Percentiles rank a stretch among this genome's conserved stretches.
Evolutionary conservation across 257 asterid species (phyloP).

Genomic region (Solanum arcanum): DNA sequence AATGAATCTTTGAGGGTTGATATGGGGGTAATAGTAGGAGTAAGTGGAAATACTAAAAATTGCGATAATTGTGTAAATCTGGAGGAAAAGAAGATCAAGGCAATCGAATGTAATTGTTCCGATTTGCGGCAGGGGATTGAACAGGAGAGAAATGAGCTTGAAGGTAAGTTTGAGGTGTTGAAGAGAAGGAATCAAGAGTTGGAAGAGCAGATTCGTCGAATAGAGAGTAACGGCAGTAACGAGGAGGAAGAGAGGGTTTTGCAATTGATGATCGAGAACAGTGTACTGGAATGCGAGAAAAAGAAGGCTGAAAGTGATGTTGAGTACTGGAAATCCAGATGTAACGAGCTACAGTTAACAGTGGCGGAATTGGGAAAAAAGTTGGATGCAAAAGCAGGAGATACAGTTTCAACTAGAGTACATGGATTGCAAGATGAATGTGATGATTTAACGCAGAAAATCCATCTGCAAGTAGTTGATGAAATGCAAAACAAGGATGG

Average conservation of each 20-base stretch:
- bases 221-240: background rate
- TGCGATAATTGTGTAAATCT: constrained; percentile 20
- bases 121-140: constrained; percentile 14
- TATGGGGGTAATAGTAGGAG: background rate
- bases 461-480: background rate
- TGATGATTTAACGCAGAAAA: background rate
- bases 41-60: background rate
- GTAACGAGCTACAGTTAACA: constrained; percentile 27
- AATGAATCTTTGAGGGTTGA: background rate
- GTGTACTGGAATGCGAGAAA: constrained; percentile 45
- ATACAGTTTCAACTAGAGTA: background rate
- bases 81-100: constrained; percentile 15
- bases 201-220: constrained; percentile 7
- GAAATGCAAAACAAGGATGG: background rate
- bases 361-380: constrained; percentile 26
- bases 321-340: constrained; percentile 36
- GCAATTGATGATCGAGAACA: constrained; percentile 36
- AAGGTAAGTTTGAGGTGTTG: constrained; percentile 13
- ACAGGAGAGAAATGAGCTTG: constrained; percentile 10
- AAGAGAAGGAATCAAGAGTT: constrained; percentile 24
- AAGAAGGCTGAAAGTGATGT: constrained; percentile 27
- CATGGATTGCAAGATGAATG: background rate
- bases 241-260: constrained; percentile 17
- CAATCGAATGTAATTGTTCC: constrained; percentile 6
- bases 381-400: background rate